Evolutionary conservation across 192 early-diverging fungal genomes (phyloP), one percentile per base, ranked within the genome.

Genomic region (Jimgerdemannia flammicorona): DNA sequence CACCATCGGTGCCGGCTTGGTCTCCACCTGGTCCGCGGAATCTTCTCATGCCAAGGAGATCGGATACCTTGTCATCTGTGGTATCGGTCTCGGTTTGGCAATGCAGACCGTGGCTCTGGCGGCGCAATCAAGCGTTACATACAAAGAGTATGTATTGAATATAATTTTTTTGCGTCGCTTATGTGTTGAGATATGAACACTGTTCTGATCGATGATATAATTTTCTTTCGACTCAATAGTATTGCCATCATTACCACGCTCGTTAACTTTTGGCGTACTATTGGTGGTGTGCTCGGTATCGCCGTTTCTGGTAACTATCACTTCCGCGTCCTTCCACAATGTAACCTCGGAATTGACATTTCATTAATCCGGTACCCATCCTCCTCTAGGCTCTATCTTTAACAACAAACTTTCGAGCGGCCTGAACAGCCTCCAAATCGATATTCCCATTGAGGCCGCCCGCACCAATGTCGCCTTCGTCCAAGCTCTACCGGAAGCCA

Each of bases 81-180:
- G 95, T 3, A 41, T 90, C 29, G 97, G 97, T 8, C 70, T 91
- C 39, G 96, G 97, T 44, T 71, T 82, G 39, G 86, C 89, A 70
- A 83, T 96, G 66, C 94, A 94, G 77, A 88, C 88, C 3, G 81
- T 89, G n/a, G 80, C 89, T 44, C 81, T 95, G 4, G 86, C 87
- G n/a, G 84, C 87, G 43, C 95, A 96, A 77, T 84, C 90, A 3
- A 77, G 87, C 20, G 93, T 94, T 44, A 68, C 71, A 2, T 72
- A 80, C 29, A 72, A 75, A 41, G 85, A 92, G 80, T 77, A 77
- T 72, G 67, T 70, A 1, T 64, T 49, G 49, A 59, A 59, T 59
- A 29, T 59, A 6, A 59, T 59, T 59, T 14, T 59, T 14, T 6
- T 59, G 49, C 49, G 0, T 59, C 8, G 49, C 2, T 14, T 59